Conservation (phyloP, 108 stramenopile species). For the Nitzschia inconspicua region DNA sequence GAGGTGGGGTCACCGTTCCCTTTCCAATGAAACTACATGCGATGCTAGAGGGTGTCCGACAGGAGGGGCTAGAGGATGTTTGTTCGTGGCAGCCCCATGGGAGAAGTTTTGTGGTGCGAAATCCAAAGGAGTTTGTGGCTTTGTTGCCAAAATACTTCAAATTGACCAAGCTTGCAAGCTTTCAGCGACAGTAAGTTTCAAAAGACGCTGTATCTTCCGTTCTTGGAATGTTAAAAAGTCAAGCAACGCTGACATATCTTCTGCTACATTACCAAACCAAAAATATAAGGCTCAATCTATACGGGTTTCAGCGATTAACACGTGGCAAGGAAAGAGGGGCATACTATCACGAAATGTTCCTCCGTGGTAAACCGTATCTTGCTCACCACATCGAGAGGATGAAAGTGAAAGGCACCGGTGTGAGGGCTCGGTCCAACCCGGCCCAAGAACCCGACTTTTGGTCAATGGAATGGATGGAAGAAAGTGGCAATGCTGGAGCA, state of each 20-base stretch:
- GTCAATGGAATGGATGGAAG: conserved; percentile 61
- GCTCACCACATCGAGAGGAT: conserved; percentile 63
- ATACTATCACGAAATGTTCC: conserved; percentile 80
- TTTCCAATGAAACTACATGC: conserved; percentile 74
- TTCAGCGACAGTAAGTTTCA: conserved; percentile 92
- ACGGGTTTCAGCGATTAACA: conserved; percentile 84
- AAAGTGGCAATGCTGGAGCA: too few relatives aligned
- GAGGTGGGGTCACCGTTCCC: conserved; percentile 63
- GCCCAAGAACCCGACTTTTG: conserved; percentile 83
- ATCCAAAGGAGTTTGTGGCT: conserved; percentile 76
- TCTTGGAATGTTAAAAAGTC: too few relatives aligned
- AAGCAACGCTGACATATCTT: too few relatives aligned
- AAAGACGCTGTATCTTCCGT: too few relatives aligned
- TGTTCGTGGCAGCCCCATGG: conserved; percentile 89
- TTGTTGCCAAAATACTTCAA: conserved; percentile 88
- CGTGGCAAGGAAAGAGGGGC: conserved; percentile 60
- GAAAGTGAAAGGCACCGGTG: conserved; percentile 80
- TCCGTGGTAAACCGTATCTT: conserved; percentile 60
- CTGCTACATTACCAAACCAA: too few relatives aligned
- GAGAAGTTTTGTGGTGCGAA: conserved; percentile 81
- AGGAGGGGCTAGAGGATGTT: conserved; percentile 51
- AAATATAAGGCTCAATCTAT: too few relatives aligned
- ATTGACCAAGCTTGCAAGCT: conserved; percentile 83
- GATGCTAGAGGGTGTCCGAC: conserved; percentile 60
- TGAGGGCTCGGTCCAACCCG: conserved; percentile 66